Percentiles rank a stretch among this genome's conserved stretches.
Conservation (phyloP, 306 rosid species). For the Albizia julibrissin region DNA sequence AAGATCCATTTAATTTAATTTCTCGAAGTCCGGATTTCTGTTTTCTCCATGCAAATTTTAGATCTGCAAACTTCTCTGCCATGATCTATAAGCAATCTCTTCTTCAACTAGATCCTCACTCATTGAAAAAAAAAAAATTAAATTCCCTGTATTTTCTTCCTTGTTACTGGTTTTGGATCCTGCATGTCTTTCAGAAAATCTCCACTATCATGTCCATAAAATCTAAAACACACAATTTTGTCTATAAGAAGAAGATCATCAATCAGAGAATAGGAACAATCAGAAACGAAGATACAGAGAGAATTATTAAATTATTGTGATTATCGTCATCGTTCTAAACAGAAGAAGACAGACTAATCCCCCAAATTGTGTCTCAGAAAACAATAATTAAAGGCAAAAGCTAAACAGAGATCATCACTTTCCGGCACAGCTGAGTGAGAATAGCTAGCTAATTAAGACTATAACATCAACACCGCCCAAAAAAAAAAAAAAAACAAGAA, state of each 20-base stretch:
- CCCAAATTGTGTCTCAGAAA: neutral
- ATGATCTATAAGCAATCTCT: neutral
- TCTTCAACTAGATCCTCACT: neutral
- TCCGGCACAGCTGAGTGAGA: neutral
- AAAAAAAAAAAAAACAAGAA: neutral
- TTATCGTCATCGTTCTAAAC: neutral
- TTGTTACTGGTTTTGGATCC: neutral
- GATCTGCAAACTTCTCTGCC: neutral
- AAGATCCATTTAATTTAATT: neutral
- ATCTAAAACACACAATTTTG: neutral
- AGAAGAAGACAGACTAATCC: neutral
- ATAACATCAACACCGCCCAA: neutral
- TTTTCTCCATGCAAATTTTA: neutral
- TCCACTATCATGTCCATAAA: too few relatives aligned
- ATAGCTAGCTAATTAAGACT: neutral
- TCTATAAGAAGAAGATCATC: neutral
- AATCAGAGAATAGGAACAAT: neutral
- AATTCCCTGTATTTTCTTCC: neutral
- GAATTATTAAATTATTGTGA: neutral
- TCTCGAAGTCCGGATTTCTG: neutral
- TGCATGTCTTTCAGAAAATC: neutral
- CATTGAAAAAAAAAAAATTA: too few relatives aligned
- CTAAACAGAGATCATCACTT: neutral
- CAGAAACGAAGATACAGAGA: neutral
- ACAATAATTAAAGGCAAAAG: neutral